These are phyloP conservation scores for Exophiala sideris DNA, from an alignment of 2,329 filamentous ascomycete species.

Conservation along the genomic window DNA sequence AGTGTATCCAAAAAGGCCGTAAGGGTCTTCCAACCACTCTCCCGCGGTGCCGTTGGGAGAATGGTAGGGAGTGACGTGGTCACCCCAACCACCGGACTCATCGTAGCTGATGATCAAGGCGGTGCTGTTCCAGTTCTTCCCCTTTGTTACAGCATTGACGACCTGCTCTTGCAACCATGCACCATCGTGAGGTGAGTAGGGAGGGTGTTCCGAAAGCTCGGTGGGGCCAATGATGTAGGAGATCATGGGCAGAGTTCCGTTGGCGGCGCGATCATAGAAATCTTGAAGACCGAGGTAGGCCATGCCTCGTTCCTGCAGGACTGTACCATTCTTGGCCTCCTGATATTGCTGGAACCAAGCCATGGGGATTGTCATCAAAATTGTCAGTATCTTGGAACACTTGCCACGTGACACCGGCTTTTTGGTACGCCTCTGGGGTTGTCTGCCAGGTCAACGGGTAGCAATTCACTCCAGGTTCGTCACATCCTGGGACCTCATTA, in stretches of 20 bases:
- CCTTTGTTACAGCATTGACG: conserved; percentile 49
- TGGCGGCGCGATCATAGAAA: conserved; percentile 51
- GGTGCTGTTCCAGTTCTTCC: conserved; percentile 49
- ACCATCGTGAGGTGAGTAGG: conserved; percentile 52
- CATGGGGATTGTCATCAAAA: too few relatives aligned
- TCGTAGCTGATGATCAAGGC: conserved; percentile 52
- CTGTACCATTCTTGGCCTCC: too few relatives aligned
- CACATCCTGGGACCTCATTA: too few relatives aligned
- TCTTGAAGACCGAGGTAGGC: conserved; percentile 46
- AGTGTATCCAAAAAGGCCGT: conserved; percentile 41
- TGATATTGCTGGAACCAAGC: too few relatives aligned
- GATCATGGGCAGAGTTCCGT: conserved; percentile 51
- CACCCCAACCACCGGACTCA: conserved; percentile 55
- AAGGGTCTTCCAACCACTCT: conserved; percentile 52
- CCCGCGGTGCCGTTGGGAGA: conserved; percentile 49
- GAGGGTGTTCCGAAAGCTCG: conserved; percentile 54
- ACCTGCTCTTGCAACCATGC: conserved; percentile 55
- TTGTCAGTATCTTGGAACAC: too few relatives aligned
- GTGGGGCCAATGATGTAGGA: conserved; percentile 51
- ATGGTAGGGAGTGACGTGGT: conserved; percentile 53
- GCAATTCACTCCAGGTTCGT: too few relatives aligned
- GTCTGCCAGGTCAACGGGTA: too few relatives aligned
- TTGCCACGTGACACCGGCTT: too few relatives aligned
- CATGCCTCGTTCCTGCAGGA: conserved; percentile 47
- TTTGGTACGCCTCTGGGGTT: too few relatives aligned